A percentile compares a stretch with the other conserved stretches of the same genome.
These are phyloP conservation scores for Neofusicoccum parvum DNA, from an alignment of 2,329 filamentous ascomycete species.

Conservation along the genomic window DNA sequence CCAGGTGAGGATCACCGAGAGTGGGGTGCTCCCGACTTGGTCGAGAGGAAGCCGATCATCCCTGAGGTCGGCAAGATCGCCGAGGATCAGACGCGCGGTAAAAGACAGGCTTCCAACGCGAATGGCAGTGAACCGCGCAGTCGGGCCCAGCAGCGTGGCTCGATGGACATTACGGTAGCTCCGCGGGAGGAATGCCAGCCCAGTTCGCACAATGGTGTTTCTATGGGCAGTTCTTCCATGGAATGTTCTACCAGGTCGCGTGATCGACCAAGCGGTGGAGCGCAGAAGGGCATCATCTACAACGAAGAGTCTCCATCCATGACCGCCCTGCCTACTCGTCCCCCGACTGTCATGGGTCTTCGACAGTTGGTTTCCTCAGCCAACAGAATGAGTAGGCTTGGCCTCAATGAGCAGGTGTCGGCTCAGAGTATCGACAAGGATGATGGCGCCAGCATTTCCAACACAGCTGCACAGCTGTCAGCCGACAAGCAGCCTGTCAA, in stretches of 20 bases:
- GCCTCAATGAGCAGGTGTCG: not conserved
- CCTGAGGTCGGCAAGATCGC: not conserved
- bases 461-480: not conserved
- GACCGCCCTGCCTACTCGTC: not conserved
- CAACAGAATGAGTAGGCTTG: not conserved
- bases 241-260: not conserved
- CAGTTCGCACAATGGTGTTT: not conserved
- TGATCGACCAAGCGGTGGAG: no score
- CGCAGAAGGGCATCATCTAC: not conserved
- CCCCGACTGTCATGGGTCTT: not conserved
- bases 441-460: not conserved
- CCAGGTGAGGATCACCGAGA: not conserved
- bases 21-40: not conserved
- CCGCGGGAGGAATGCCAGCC: not conserved
- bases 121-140: not conserved
- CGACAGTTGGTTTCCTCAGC: not conserved
- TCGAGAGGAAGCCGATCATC: not conserved
- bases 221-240: not conserved
- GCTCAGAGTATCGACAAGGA: not conserved
- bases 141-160: not conserved
- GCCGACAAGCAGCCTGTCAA: not conserved
- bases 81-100: not conserved
- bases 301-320: not conserved
- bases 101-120: not conserved
- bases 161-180: not conserved